Conservation (phyloP, 805 yeast genomes). For the Nakazawaea ernobii region DNA sequence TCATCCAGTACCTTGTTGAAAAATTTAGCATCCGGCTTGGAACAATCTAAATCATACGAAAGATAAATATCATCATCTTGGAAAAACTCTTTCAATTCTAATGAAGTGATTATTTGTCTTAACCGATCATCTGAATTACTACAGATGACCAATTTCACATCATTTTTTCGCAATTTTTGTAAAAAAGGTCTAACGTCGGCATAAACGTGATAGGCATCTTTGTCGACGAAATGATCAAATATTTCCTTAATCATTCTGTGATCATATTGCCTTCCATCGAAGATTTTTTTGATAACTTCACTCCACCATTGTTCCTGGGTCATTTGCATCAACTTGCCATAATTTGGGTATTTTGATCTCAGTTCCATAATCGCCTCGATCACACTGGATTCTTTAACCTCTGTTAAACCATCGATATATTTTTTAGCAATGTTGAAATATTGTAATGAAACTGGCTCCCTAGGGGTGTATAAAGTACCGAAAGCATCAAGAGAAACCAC, state of each 20-base stretch:
- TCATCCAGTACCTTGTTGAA: slow-evolving; percentile 34
- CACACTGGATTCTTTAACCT: slow-evolving; percentile 21
- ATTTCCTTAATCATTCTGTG: slow-evolving; percentile 37
- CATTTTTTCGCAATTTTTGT: slow-evolving; percentile 22
- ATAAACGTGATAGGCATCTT: slow-evolving; percentile 46
- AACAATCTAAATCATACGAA: slow-evolving; percentile 50
- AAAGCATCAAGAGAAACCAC: slow-evolving; percentile 64
- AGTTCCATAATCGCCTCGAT: slow-evolving; percentile 30
- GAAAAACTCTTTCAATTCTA: slow-evolving; percentile 39
- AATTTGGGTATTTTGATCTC: slow-evolving; percentile 46
- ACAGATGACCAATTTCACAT: slow-evolving; percentile 36
- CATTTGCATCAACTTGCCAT: slow-evolving; percentile 41
- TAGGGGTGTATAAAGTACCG: slow-evolving; percentile 59
- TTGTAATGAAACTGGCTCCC: slow-evolving; percentile 44
- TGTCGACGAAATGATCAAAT: slow-evolving; percentile 40
- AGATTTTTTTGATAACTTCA: slow-evolving; percentile 38
- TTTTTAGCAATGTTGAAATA: slow-evolving; percentile 43
- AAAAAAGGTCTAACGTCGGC: slow-evolving; percentile 49
- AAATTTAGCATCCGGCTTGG: slow-evolving; percentile 48
- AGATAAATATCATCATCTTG: slow-evolving; percentile 33
- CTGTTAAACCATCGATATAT: slow-evolving; percentile 33
- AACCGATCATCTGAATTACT: slow-evolving; percentile 62
- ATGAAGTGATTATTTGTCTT: slow-evolving; percentile 34
- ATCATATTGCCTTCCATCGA: slow-evolving; percentile 25
- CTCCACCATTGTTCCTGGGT: slow-evolving; percentile 54